These are phyloP conservation scores for Phaeosphaeriaceae sp. DNA, from an alignment of 2,329 filamentous ascomycete species.

Conservation along the genomic window DNA sequence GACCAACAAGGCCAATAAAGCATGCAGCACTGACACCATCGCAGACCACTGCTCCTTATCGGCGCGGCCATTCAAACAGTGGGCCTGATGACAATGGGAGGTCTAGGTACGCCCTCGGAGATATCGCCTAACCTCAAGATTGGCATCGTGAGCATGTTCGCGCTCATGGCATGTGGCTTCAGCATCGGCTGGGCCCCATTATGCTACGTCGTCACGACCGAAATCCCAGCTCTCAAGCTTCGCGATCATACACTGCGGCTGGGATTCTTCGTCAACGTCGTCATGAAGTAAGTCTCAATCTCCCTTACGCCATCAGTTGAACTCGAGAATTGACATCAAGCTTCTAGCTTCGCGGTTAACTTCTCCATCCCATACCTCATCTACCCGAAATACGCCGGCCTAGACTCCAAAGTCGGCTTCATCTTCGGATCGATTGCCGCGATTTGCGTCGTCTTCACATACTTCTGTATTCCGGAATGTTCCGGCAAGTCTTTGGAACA, in stretches of 20 bases:
- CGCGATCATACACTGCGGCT: conserved; percentile 6
- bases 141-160: conserved; percentile 3
- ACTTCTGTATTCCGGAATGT: conserved; percentile 6
- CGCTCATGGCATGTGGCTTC: conserved; percentile 5
- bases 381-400: conserved; percentile 1
- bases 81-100: conserved; percentile 6
- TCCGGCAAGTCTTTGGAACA: conserved; percentile 7
- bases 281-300: conserved; percentile 3
- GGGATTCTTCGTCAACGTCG: conserved; percentile 8
- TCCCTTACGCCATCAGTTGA: neutral
- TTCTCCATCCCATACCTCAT: conserved; percentile 10
- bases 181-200: conserved; percentile 8
- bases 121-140: conserved; percentile 1
- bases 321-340: neutral
- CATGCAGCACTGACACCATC: neutral
- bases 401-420: conserved; percentile 7
- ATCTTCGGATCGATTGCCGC: conserved; percentile 5
- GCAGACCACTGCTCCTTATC: conserved; percentile 5
- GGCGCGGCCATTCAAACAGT: conserved; percentile 5
- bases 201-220: conserved; percentile 6
- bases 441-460: conserved; percentile 6
- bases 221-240: conserved; percentile 5
- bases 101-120: neutral
- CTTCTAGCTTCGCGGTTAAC: conserved; percentile 10
- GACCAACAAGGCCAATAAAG: neutral